Evolutionary conservation across 1,139 yeast species (phyloP).

Genomic region (Arxiozyma heterogenica): DNA sequence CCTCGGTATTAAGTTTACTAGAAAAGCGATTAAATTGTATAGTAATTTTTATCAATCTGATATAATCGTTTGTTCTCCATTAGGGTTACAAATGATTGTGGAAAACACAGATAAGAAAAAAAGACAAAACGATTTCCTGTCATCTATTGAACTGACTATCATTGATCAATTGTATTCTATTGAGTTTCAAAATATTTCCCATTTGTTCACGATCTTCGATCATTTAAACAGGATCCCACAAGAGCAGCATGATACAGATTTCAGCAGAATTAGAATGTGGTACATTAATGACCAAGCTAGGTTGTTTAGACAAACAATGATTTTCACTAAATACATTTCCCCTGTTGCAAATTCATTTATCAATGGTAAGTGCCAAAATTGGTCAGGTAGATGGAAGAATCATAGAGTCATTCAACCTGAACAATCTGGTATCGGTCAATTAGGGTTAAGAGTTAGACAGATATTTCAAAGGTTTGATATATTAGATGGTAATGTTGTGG

Average conservation of each 20-base stretch:
- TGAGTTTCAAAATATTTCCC: conserved; percentile 92
- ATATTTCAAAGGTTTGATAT: conserved; percentile 58
- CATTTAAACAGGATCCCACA: conserved; percentile 70
- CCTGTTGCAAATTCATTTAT: conserved; percentile 71
- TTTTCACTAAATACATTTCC: conserved; percentile 64
- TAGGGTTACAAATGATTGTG: conserved; percentile 76
- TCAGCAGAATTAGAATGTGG: conserved; percentile 88
- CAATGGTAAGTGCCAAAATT: conserved; percentile 49
- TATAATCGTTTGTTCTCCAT: conserved; percentile 81
- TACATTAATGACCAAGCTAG: conserved; percentile 76
- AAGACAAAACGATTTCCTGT: conserved; percentile 58
- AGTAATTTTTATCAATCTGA: conserved; percentile 82
- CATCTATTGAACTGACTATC: conserved; percentile 75
- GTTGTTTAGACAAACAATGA: conserved; percentile 65
- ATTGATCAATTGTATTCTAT: conserved; percentile 80
- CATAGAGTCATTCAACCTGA: conserved; percentile 28
- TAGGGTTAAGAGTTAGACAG: conserved; percentile 57
- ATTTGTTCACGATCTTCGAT: conserved; percentile 60
- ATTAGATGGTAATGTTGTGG: conserved; percentile 41
- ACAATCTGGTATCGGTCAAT: conserved; percentile 37
- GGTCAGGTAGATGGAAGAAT: conserved; percentile 58
- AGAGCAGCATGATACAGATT: conserved; percentile 76
- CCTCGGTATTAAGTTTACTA: conserved; percentile 77
- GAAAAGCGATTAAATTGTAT: conserved; percentile 76
- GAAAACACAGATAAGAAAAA: conserved; percentile 47